Evolutionary conservation across 2,329 filamentous ascomycete species (phyloP).

Genomic region (Aureobasidium sp.): DNA sequence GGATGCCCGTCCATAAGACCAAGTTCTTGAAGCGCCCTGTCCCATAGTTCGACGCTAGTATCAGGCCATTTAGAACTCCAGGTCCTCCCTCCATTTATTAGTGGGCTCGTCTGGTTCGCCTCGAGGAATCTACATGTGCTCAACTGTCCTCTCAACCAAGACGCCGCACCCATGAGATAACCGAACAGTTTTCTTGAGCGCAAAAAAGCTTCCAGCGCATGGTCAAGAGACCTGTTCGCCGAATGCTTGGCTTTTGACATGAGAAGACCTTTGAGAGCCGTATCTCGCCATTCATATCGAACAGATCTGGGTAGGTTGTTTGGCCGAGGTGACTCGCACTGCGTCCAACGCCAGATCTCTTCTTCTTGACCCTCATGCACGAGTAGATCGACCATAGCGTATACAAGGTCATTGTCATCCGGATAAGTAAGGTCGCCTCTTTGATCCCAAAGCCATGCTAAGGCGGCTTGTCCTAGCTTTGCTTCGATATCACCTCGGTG

Average conservation of each 20-base stretch:
- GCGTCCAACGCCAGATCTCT: neutral
- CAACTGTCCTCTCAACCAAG: neutral
- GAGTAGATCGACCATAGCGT: neutral
- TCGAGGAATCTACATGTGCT: neutral
- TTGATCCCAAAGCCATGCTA: neutral
- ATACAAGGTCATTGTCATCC: neutral
- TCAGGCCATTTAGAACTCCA: neutral
- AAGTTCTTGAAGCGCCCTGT: neutral
- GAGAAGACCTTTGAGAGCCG: neutral
- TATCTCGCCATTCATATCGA: neutral
- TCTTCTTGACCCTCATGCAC: neutral
- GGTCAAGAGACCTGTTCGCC: neutral
- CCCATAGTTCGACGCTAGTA: neutral
- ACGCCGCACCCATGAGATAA: neutral
- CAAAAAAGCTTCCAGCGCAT: neutral
- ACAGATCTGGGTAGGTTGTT: neutral
- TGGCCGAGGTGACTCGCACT: neutral
- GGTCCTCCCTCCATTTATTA: neutral
- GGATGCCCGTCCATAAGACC: too few relatives aligned
- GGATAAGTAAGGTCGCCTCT: neutral
- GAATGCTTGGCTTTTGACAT: neutral
- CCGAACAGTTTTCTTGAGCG: neutral
- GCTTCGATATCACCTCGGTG: neutral
- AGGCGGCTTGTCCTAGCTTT: neutral
- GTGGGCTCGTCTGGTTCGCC: neutral